Conservation (phyloP, 73 alveolate species). For the Blepharisma japonicum region DNA sequence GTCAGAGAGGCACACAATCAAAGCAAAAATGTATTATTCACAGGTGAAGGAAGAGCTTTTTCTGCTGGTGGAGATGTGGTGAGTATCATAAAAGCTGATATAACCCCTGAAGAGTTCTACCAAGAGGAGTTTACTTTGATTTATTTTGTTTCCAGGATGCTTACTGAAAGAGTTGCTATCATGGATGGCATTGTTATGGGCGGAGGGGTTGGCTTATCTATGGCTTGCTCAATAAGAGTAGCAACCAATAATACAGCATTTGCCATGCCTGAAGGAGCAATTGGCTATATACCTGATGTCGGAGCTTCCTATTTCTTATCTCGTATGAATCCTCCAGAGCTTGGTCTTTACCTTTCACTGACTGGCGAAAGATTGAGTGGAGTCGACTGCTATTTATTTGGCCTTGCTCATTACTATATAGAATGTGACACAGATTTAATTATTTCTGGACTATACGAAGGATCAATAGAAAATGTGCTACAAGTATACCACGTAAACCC, state of each 20-base stretch:
- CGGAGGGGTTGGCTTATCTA: conserved; percentile 40
- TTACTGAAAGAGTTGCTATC: neutral
- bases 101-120: no score
- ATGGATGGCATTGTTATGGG: conserved; percentile 35
- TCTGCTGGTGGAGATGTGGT: no score
- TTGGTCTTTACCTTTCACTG: conserved; percentile 41
- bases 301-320: conserved; percentile 41
- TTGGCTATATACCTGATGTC: conserved; percentile 45
- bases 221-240: conserved; percentile 18
- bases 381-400: neutral
- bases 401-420: neutral
- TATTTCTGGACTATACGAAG: neutral
- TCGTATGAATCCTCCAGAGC: neutral
- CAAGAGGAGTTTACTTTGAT: neutral
- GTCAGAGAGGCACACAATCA: no score
- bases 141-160: neutral
- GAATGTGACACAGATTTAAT: neutral
- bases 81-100: no score
- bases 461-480: no score
- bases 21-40: no score
- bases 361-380: conserved; percentile 39
- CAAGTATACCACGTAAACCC: no score
- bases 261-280: conserved; percentile 46
- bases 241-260: conserved; percentile 32
- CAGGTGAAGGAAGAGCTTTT: no score